Base-by-base conservation (phyloP, 345 rosid genomes). In the Brassica juncea region DNA sequence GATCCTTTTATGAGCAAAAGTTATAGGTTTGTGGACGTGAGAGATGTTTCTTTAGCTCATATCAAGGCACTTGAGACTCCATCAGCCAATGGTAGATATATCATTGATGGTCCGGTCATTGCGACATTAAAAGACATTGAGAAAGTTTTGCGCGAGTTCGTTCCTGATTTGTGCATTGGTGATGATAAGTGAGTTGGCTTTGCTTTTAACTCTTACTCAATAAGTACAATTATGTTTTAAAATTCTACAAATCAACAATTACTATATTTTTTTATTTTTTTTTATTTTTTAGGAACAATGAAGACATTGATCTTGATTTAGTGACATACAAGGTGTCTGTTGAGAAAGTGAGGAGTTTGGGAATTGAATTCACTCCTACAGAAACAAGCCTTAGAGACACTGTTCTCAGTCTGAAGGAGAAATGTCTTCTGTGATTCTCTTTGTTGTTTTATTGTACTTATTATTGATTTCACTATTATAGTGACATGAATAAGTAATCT, bases 21-120 rank as follows among this genome's bases (percentile, higher is more conserved):
- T 6, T 54, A 54, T 54, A 54, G 60, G 60, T 54, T 54, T 54
- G 60, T 54, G 60, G 60, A 54, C 60, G 60, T 54, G 60, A 54
- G 60, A 54, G 60, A 54, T 54, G 60, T 54, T 54, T 8, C 60
- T 54, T 23, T 54, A 54, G 60, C 25, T 54, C 60, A 54, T 54
- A 54, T 54, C 60, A 54, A 6, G 60, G 25, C 60, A 16, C 10
- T 16, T 2, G 60, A 54, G 60, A 54, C 60, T 54, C 60, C 60
- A 54, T 54, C 60, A 54, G 60, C 60, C 10, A 54, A 16, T 54
- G 60, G 60, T 16, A 54, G 60, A 16, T 54, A 54, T 54, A 54
- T 54, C 60, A 54, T 54, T 54, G 60, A 54, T 54, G 60, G 60
- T 54, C 25, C 25, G 25, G 60, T 54, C 15, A 19, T 52, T 54